Evolutionary conservation across 805 yeast genomes (phyloP), one percentile per base, ranked within the genome.

Genomic region (Teunomyces barrocoloradensis): DNA sequence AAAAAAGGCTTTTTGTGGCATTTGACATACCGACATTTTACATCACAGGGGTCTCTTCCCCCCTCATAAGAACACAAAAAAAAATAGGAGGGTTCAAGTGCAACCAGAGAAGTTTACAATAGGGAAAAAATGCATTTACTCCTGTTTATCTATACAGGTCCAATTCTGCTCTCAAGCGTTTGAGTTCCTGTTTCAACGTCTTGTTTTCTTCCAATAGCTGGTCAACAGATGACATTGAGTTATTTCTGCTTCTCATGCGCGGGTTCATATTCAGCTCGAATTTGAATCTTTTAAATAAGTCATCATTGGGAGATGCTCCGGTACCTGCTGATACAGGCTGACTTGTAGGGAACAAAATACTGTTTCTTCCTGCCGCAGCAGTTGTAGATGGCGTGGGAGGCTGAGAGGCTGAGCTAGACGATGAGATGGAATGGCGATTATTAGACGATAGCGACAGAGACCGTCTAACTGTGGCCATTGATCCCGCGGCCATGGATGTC

Each of bases 381-480:
- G 50, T 32, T 10, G 43, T 42, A 17, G 36, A 34, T 15, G 28
- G 45, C n/a, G 23, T 43, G 25, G 15, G 39, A 5, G 34, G 36
- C 20, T 48, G 45, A 9, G 44, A 36, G 21, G 39, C 43, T 18
- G 51, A 49, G 18, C 49, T 28, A 2, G 45, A 32, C 7, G 53
- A 50, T 23, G 48, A 45, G 27, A 49, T 43, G 9, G 55, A 52
- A 18, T 30, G 42, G 21, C 55, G 41, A 35, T 51, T 47, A 39
- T 45, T 48, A 5, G 55, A 52, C 37, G 51, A 46, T 18, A 52
- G 44, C 4, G 55, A 52, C n/a, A 51, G 47, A 25, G 55, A 52
- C 32, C 55, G 34, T 12, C 54, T 43, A n/a, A 51, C 50, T 12
- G 35, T 23, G 1, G 29, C 28, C 9, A 20, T 37, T 23, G 40